Evolutionary conservation across 805 yeast genomes (phyloP).

Genomic region (Nakazawaea wyomingensis): DNA sequence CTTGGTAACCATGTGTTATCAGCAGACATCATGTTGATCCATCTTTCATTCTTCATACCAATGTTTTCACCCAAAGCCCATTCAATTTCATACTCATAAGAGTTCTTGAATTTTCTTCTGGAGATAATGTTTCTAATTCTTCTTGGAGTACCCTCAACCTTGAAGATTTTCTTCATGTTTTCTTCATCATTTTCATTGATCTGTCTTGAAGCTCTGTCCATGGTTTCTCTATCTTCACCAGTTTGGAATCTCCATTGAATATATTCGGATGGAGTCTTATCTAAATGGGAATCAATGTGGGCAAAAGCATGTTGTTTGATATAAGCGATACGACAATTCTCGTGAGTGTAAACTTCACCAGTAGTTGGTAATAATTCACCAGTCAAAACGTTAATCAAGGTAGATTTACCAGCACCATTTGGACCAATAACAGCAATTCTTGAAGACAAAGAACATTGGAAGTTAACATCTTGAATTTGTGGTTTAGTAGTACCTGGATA

Average conservation of each 20-base stretch:
- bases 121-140: constrained; percentile 91
- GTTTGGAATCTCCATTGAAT: constrained; percentile 99
- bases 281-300: constrained; percentile 97
- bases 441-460: constrained; percentile 99
- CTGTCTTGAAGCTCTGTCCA: constrained; percentile 99
- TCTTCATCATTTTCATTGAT: constrained; percentile 95
- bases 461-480: constrained; percentile 83
- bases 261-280: constrained; percentile 99
- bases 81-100: constrained; percentile 99
- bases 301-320: constrained; percentile 99
- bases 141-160: constrained; percentile 98
- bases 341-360: constrained; percentile 99
- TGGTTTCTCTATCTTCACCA: constrained; percentile 99
- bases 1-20: constrained; percentile 99
- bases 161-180: constrained; percentile 99
- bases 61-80: constrained; percentile 97
- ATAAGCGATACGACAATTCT: constrained; percentile 99
- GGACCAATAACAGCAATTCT: constrained; percentile 99
- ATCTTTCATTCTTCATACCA: constrained; percentile 98
- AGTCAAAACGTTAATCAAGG: constrained; percentile 96
- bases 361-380: constrained; percentile 98
- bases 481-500: constrained; percentile 98
- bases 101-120: constrained; percentile 99
- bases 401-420: constrained; percentile 99
- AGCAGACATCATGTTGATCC: constrained; percentile 99